Evolutionary conservation across 2,329 filamentous ascomycete genomes (phyloP), one percentile per base, ranked within the genome.

Genomic region (Aspergillus clavatus): DNA sequence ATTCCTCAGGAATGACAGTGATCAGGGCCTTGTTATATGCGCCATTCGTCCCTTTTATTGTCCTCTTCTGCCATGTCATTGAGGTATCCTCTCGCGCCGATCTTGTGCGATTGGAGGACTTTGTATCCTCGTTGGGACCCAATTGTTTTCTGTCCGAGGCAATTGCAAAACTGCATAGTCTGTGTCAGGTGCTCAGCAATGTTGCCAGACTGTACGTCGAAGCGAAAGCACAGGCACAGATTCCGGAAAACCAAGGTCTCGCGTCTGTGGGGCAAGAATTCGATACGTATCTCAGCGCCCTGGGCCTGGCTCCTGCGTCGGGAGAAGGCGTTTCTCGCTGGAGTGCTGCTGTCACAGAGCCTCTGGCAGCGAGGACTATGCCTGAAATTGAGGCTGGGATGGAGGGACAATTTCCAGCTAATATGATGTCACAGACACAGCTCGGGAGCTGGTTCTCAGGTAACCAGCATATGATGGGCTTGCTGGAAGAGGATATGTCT

Each of bases 381-480:
- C 10, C 46, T 4, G 48, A 21, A 29, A 35, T 52, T 26, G 42
- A 31, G 29, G 40, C 48, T 23, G 53, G 55, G 7, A 39, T 29
- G n/a, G 55, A 58, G n/a, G 45, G 42, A 2, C 51, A 54, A 14
- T 11, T 23, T 4, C 23, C 36, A 8, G 38, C 23, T 12, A 11
- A 18, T 11, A 16, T 21, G 40, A 54, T 55, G 38, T 52, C 51
- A 5, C 59, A 68, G 47, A 60, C 67, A 19, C 65, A 73, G 24
- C 63, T 84, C 47, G 78, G 78, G 2, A 81, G 83, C 50, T 85
- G 82, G 82, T 84, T 83, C 53, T 80, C 78, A 3, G 80, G 81
- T 1, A 84, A 80, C 47, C 73, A 77, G 43, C 81, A 83, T 54
- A 78, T 86, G 69, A 75, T 85, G 70, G 80, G 79, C 0, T 57